These are phyloP conservation scores for Hymenoscyphus scutula DNA, from an alignment of 2,329 filamentous ascomycete species.

Conservation along the genomic window DNA sequence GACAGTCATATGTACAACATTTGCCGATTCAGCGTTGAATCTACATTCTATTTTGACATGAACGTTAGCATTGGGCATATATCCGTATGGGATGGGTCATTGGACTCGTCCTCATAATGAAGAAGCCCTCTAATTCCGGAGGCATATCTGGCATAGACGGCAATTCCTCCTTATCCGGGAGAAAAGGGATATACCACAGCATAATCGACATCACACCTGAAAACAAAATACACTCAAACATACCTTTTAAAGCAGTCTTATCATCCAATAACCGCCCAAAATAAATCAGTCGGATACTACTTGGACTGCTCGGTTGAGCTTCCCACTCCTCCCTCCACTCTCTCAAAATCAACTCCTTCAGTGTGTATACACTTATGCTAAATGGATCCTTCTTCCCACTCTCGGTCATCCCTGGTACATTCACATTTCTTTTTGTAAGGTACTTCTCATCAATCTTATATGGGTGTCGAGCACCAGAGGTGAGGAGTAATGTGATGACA, in stretches of 20 bases:
- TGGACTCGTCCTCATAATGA: neutral
- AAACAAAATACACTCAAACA: constrained; percentile 32
- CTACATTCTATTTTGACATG: constrained; percentile 62
- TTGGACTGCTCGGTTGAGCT: constrained; percentile 77
- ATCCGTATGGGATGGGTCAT: neutral
- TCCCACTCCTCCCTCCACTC: constrained; percentile 97
- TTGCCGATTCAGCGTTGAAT: constrained; percentile 70
- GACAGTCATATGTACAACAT: constrained; percentile 93
- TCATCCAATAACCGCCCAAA: constrained; percentile 91
- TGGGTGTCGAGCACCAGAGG: constrained; percentile 78
- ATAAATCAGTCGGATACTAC: constrained; percentile 85
- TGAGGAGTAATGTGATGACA: constrained; percentile 79
- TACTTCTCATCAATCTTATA: constrained; percentile 90
- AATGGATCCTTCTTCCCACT: constrained; percentile 70
- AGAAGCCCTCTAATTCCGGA: neutral
- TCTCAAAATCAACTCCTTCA: constrained; percentile 90
- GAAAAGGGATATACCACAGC: too few species aligned
- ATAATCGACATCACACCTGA: neutral
- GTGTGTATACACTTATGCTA: constrained; percentile 86
- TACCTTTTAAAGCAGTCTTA: constrained; percentile 81
- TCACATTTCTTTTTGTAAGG: constrained; percentile 74
- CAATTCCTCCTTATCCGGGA: neutral
- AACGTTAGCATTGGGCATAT: neutral
- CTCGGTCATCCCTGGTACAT: constrained; percentile 63
- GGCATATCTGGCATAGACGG: neutral